Evolutionary conservation across 169 alveolate genomes (phyloP).

Genomic region (Plasmodium vinckei): DNA sequence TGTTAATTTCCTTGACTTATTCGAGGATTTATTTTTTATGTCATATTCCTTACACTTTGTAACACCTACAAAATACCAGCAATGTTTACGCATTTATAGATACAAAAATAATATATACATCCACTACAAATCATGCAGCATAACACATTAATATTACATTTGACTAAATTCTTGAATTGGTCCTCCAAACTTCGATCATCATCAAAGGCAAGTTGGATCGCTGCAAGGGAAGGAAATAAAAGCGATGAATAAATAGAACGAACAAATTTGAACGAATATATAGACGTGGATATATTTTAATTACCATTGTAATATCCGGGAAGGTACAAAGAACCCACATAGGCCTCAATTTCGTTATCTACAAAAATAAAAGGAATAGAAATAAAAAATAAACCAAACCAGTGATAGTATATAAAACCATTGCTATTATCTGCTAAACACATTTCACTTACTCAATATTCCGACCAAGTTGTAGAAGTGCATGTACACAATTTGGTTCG

Average conservation of each 20-base stretch:
- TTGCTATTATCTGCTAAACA: too few species aligned
- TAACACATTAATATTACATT: constrained; percentile 16
- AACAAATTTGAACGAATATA: neutral
- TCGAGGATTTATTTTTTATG: neutral
- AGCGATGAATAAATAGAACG: neutral
- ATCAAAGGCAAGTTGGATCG: constrained; percentile 24
- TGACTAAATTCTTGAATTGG: constrained; percentile 1
- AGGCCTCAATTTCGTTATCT: constrained; percentile 50
- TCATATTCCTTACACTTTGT: constrained; percentile 6
- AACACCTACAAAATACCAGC: constrained; percentile 20
- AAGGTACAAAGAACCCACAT: constrained; percentile 33
- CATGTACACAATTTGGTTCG: constrained; percentile 7
- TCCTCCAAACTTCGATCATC: constrained; percentile 7
- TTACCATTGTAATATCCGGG: constrained; percentile 66
- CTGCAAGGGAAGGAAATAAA: constrained; percentile 12
- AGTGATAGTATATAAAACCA: too few species aligned
- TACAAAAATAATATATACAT: too few species aligned
- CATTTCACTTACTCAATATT: constrained; percentile 19
- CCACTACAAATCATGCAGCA: neutral
- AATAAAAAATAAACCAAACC: neutral
- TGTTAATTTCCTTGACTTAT: neutral
- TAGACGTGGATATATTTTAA: neutral
- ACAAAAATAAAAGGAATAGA: neutral
- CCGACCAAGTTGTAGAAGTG: constrained; percentile 44
- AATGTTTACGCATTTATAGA: too few species aligned